phyloP scores from a whole-genome alignment of 805 yeast species.

The Kodamaea restingae region DNA sequence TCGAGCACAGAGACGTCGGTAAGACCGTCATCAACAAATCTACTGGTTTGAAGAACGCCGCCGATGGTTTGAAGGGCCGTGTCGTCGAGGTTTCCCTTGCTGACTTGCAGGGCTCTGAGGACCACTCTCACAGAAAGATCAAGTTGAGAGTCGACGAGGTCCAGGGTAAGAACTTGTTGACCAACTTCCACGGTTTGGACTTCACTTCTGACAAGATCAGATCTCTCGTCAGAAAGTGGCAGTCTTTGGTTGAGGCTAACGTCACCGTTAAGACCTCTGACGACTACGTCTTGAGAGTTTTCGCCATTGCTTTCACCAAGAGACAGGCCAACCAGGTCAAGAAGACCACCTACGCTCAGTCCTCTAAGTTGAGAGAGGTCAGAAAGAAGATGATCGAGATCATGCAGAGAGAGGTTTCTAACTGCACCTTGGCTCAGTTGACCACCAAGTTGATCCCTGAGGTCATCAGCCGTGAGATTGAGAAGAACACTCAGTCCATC shows the following conservation, averaged over 20 bases:
- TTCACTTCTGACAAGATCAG: slow-evolving; percentile 96
- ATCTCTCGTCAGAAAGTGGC: slow-evolving; percentile 98
- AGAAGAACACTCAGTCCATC: slow-evolving; percentile 89
- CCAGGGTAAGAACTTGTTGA: slow-evolving; percentile 95
- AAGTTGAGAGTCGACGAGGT: slow-evolving; percentile 98
- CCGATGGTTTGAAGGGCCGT: slow-evolving; percentile 97
- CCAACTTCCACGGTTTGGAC: slow-evolving; percentile 99
- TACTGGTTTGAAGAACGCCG: slow-evolving; percentile 96
- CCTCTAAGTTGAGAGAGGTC: slow-evolving; percentile 93
- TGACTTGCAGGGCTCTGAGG: slow-evolving; percentile 97
- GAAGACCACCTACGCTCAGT: slow-evolving; percentile 97
- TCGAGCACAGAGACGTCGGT: slow-evolving; percentile 98
- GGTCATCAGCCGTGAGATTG: slow-evolving; percentile 97
- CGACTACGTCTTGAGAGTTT: slow-evolving; percentile 93
- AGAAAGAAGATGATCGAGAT: slow-evolving; percentile 95
- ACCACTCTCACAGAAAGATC: slow-evolving; percentile 95
- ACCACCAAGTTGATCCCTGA: slow-evolving; percentile 97
- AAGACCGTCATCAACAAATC: slow-evolving; percentile 98
- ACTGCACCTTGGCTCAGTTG: slow-evolving; percentile 92
- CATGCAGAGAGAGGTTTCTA: slow-evolving; percentile 92
- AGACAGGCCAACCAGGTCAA: slow-evolving; percentile 94
- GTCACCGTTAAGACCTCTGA: slow-evolving; percentile 97
- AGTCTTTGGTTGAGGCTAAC: slow-evolving; percentile 94
- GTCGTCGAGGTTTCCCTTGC: slow-evolving; percentile 94
- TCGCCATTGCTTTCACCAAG: slow-evolving; percentile 98